Evolutionary conservation across 2,329 filamentous ascomycete species (phyloP), one percentile per base, ranked within the genome.

Genomic region (Pyricularia sp.): DNA sequence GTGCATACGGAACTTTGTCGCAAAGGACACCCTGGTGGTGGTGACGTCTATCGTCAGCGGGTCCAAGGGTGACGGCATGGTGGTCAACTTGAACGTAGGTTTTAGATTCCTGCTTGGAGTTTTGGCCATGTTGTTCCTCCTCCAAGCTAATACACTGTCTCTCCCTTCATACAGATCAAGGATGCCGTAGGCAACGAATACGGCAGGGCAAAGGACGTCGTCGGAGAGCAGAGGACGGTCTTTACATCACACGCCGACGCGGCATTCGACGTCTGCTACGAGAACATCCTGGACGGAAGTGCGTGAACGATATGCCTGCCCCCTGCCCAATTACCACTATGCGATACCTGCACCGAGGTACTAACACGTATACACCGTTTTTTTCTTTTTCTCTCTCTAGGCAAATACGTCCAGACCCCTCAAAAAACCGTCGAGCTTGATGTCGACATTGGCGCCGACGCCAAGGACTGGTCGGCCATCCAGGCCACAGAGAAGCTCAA

Each of bases 171-270:
- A 65, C 78, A 98, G 94, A 97, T 99, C 81, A 91, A 91, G 80
- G 95, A 99, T 81, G 90, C 93, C 20, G 88, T 97, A 74, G 94
- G 94, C 77, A 99, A 99, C 82, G 93, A 98, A 80, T 97, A 98
- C 81, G 93, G 92, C 77, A 88, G 89, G 71, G 93, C 95, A 68
- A 94, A 91, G 81, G 94, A 99, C 77, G 88, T 98, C 70, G 91
- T 89, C 20, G 95, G 95, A 79, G 94, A 97, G 83, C 91, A 92
- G 79, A 89, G 94, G 78, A 94, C 93, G 78, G 92, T 94, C 67
- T 99, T 99, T 79, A 98, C 94, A 65, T 93, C 94, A 55, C 92
- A 95, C 78, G 90, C 90, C 67, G 94, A 98, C 80, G 92, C 92
- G 42, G 92, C 93, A 11, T 97, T 99, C 77, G 94, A 98, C 76